Base-by-base conservation (phyloP, 768 basidiomycete genomes). In the Suillus decipiens region DNA sequence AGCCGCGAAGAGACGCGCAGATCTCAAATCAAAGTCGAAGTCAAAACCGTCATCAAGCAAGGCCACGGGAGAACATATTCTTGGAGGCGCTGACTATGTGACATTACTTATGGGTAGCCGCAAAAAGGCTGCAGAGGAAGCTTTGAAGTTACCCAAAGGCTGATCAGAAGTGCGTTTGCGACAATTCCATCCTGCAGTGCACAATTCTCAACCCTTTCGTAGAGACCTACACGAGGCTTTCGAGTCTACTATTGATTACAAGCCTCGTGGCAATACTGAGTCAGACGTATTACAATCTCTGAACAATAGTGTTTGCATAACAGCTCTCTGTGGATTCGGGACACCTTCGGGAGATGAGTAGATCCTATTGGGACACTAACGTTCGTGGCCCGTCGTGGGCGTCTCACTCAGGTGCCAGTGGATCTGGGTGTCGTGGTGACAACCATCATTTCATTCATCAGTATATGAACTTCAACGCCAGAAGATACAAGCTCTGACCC, bases 81-180 rank as follows among this genome's bases (percentile, higher is more conserved):
- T 92, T 42, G 90, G 89, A 22, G 89, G 84, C 22, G 90, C 88
- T 36, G 92, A 93, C 73, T 93, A 93, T 70, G 86, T 93, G 53
- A 79, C 83, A 12, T 72, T 93, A 66, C 76, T 91, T 80, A 79
- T 87, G 80, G 90, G 90, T 19, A 80, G 89, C n/a, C 79, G 90
- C 64, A 81, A 82, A 68, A 89, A 84, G 70, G 89, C 86, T 15
- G 79, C 76, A 60, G 80, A 84, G 70, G 92, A 92, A 73, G 89
- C 88, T 8, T 71, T 78, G 48, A 92, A 89, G 67, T 71, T 92
- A 47, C 83, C 85, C 22, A 50, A 36, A 48, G 54, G 55, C 22
- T 63, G 64, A 22, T 47, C 50, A 67, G 54, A 31, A 79, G 74
- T 31, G 61, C 74, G 43, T 68, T 83, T 22, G 80, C 80, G 7